These are phyloP conservation scores for Hanseniaspora lachancei DNA, from an alignment of 805 yeast genomes.

Conservation along the genomic window DNA sequence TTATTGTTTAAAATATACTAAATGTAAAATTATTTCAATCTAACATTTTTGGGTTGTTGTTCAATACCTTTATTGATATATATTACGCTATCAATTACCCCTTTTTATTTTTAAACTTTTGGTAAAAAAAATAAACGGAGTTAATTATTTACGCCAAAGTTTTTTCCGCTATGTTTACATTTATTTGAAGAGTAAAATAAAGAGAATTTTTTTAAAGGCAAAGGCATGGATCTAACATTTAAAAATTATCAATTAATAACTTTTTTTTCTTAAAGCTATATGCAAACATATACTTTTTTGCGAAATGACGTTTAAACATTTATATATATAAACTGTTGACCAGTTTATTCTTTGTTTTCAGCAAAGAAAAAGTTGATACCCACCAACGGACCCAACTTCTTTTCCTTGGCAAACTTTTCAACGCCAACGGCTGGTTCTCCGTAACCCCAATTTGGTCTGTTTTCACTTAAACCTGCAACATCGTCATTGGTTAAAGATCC, in stretches of 20 bases:
- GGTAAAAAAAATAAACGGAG: not conserved
- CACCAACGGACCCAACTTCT: constrained; percentile 37
- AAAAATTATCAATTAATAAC: too few relatives aligned
- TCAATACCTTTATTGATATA: not conserved
- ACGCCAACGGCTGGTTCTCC: constrained; percentile 71
- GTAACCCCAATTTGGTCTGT: constrained; percentile 56
- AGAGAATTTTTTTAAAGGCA: too few relatives aligned
- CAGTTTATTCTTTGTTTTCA: constrained; percentile 31
- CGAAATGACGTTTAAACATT: not conserved
- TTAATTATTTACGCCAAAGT: too few relatives aligned
- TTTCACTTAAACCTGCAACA: constrained; percentile 17
- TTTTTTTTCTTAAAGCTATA: too few relatives aligned
- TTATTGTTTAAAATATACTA: too few relatives aligned
- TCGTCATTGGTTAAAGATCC: constrained; percentile 33
- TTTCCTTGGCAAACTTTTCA: constrained; percentile 53
- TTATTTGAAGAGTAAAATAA: too few relatives aligned
- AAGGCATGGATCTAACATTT: too few relatives aligned
- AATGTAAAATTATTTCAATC: too few relatives aligned
- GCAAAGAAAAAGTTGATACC: constrained; percentile 78
- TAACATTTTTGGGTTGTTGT: too few relatives aligned
- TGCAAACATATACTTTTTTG: too few relatives aligned
- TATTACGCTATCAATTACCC: not conserved
- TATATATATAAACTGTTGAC: not conserved
- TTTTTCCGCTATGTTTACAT: too few relatives aligned
- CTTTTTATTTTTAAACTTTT: not conserved